Percentiles rank a stretch among this genome's conserved stretches.
Conservation (phyloP, 2,329 filamentous ascomycete genomes). For the Trichoderma arundinaceum region DNA sequence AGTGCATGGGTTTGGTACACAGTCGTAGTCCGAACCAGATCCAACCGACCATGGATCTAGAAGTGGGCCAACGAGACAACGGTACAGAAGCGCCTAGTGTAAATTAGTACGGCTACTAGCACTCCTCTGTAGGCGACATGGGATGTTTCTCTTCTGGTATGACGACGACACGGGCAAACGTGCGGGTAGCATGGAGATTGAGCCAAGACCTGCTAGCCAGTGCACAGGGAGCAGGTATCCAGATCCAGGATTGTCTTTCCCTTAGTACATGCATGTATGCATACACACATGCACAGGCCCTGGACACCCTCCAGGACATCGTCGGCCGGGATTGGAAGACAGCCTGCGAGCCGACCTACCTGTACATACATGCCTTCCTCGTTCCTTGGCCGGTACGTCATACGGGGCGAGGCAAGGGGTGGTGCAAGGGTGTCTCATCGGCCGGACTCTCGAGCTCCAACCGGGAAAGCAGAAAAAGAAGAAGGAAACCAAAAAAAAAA, state of each 20-base stretch:
- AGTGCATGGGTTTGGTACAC: slow-evolving; percentile 34
- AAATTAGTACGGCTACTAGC: not conserved
- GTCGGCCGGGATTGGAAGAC: slow-evolving; percentile 17
- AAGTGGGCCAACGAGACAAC: slow-evolving; percentile 44
- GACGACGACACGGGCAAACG: slow-evolving; percentile 39
- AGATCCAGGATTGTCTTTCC: slow-evolving; percentile 31
- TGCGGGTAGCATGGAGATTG: slow-evolving; percentile 44
- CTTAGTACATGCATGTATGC: slow-evolving; percentile 16
- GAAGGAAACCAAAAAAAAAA: slow-evolving; percentile 15
- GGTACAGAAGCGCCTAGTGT: slow-evolving; percentile 34
- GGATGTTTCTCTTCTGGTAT: slow-evolving; percentile 36
- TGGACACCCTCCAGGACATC: slow-evolving; percentile 31
- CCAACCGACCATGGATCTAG: slow-evolving; percentile 47
- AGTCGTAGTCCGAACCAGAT: slow-evolving; percentile 43
- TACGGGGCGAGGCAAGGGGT: slow-evolving; percentile 39
- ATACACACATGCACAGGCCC: slow-evolving; percentile 1
- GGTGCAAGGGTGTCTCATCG: slow-evolving; percentile 45
- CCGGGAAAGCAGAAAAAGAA: slow-evolving; percentile 31
- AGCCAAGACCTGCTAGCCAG: slow-evolving; percentile 36
- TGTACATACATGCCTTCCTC: slow-evolving; percentile 24
- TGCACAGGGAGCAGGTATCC: slow-evolving; percentile 24
- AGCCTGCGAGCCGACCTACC: slow-evolving; percentile 4
- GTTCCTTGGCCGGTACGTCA: slow-evolving; percentile 39
- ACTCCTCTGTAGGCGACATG: slow-evolving; percentile 18
- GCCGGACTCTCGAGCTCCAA: slow-evolving; percentile 40